phyloP scores from a whole-genome alignment of 441 rosid genomes.

The Codiaeum variegatum region DNA sequence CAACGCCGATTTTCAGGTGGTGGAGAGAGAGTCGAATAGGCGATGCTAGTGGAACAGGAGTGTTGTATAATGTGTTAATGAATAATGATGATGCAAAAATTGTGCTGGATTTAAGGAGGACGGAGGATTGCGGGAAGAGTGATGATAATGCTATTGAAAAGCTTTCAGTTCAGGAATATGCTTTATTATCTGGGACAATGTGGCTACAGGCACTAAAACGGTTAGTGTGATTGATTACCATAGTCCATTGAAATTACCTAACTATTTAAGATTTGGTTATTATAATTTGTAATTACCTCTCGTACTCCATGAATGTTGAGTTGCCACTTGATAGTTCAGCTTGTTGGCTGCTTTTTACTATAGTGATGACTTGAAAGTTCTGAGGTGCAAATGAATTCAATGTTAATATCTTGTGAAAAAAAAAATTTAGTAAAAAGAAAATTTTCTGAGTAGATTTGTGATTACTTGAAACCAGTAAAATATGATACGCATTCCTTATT shows the following conservation, averaged over 20 bases:
- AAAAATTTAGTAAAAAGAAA: too few species aligned
- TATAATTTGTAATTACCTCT: too few species aligned
- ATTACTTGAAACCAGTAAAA: too few species aligned
- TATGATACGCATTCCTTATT: neutral
- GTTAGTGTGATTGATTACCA: slow-evolving; percentile 32
- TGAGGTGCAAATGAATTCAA: neutral
- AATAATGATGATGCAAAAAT: slow-evolving; percentile 34
- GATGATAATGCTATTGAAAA: slow-evolving; percentile 54
- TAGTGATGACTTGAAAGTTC: neutral
- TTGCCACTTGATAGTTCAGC: neutral
- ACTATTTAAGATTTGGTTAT: too few species aligned
- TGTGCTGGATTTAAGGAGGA: slow-evolving; percentile 60
- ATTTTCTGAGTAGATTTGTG: too few species aligned
- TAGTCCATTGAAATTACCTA: neutral
- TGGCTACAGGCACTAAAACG: slow-evolving; percentile 88
- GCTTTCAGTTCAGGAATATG: slow-evolving; percentile 69
- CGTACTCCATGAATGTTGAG: neutral
- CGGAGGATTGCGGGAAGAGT: slow-evolving; percentile 37
- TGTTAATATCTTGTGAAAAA: neutral
- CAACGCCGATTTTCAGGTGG: slow-evolving; percentile 40
- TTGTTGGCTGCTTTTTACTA: neutral
- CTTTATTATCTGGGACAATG: slow-evolving; percentile 79
- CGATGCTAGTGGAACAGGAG: slow-evolving; percentile 18
- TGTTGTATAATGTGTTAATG: slow-evolving; percentile 39
- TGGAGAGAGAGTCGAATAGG: slow-evolving; percentile 40